Percentiles rank a stretch among this genome's conserved stretches.
These are phyloP conservation scores for Coemansia sp. DNA, from an alignment of 192 early-diverging fungal species.

Conservation along the genomic window DNA sequence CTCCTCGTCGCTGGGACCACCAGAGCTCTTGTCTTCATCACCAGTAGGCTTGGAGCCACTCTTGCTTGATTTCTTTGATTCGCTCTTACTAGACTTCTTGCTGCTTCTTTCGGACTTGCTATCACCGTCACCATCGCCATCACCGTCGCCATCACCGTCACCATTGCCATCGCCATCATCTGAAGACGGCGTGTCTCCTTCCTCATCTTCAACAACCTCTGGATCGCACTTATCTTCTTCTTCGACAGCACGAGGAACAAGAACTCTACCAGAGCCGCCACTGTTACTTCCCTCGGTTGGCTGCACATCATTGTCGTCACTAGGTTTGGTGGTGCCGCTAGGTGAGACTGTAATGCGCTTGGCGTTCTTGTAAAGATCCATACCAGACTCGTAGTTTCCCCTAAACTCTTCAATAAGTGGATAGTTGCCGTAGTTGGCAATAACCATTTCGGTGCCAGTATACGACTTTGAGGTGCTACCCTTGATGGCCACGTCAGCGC, in stretches of 20 bases:
- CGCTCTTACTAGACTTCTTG: neutral
- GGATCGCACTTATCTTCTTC: neutral
- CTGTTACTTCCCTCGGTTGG: neutral
- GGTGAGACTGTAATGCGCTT: conserved; percentile 5
- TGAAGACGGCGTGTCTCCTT: no score
- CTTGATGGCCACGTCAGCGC: conserved; percentile 20
- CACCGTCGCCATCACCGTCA: neutral
- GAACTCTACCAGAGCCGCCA: neutral
- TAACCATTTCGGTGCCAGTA: conserved; percentile 15
- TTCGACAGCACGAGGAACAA: neutral
- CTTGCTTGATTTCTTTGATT: no score
- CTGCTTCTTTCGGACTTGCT: neutral
- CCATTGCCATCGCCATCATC: neutral
- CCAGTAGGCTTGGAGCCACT: neutral
- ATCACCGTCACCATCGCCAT: neutral
- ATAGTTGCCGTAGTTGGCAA: conserved; percentile 26
- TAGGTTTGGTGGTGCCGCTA: neutral
- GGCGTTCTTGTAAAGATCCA: conserved; percentile 10
- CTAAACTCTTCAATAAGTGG: conserved; percentile 5
- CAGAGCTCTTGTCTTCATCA: neutral
- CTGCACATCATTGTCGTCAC: neutral
- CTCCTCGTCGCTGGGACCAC: neutral
- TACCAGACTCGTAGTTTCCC: neutral
- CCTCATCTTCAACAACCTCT: neutral
- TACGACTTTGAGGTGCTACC: conserved; percentile 14